Evolutionary conservation across 2,329 filamentous ascomycete species (phyloP), one percentile per base, ranked within the genome.

Genomic region (Dryadomyces quercivorus): DNA sequence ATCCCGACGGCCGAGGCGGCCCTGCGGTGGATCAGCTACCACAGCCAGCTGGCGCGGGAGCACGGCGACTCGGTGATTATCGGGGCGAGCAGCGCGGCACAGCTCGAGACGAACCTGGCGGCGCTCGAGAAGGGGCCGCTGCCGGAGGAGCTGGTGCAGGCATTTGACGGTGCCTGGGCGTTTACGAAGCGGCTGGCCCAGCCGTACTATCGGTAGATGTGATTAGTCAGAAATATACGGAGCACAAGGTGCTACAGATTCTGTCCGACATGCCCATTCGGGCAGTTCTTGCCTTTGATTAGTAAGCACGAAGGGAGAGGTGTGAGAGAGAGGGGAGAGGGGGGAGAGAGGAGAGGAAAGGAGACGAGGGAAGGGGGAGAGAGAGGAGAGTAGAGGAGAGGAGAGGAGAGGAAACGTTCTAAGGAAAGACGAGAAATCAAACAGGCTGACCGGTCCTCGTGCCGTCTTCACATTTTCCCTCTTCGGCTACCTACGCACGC

Each of bases 111-210:
- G 13, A 72, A 66, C 46, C 52, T 73, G 1, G 63, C 63, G 20
- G 59, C 61, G 21, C 55, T 73, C 34, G 69, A 71, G 22, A 59
- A 65, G n/a, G 72, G 72, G 0, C 67, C 71, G 12, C 60, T 74
- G 50, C 70, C 72, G 1, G 58, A 63, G 1, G 69, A 69, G 45
- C 55, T 72, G 1, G 62, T 61, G 6, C 55, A 62, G 18, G 60
- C 76, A 10, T 71, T 94, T 58, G 87, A 94, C 61, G 72, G 85
- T 65, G 88, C 85, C 5, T 94, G 88, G 88, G 59, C 74, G 61
- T 71, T 84, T 18, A 73, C 78, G 13, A 89, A 88, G 70, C 51
- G 55, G 3, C 51, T 52, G 2, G 51, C 52, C 44, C 47, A 49
- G 47, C 42, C 53, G 16, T 62, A 61, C 52, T 63, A 59, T 34